Evolutionary conservation across 2,329 filamentous ascomycete genomes (phyloP).

Genomic region (Fusarium goolgardi): DNA sequence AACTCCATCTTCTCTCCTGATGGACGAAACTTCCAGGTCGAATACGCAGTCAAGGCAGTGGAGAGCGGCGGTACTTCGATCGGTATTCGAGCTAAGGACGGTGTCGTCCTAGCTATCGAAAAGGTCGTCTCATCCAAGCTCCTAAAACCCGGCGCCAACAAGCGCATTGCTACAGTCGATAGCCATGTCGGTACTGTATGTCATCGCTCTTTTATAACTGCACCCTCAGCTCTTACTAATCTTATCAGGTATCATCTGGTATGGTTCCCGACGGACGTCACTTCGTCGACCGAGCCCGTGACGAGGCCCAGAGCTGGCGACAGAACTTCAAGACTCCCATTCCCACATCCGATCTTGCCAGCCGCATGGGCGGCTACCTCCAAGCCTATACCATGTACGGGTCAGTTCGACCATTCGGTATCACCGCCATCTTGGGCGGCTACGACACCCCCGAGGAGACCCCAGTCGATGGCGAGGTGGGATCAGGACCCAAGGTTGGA

Average conservation of each 20-base stretch:
- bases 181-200: constrained; percentile 92
- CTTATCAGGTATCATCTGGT: constrained; percentile 80
- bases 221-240: constrained; percentile 14
- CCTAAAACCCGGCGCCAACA: constrained; percentile 94
- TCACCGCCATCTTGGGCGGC: constrained; percentile 92
- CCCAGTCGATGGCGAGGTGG: constrained; percentile 91
- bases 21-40: constrained; percentile 98
- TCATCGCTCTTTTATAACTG: constrained; percentile 31
- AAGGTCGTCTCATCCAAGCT: constrained; percentile 97
- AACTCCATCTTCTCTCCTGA: constrained; percentile 99
- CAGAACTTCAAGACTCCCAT: constrained; percentile 95
- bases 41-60: constrained; percentile 98
- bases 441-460: constrained; percentile 90
- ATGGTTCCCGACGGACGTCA: constrained; percentile 95
- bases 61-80: constrained; percentile 97
- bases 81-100: constrained; percentile 96
- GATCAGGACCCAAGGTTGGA: constrained; percentile 79
- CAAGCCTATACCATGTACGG: constrained; percentile 98
- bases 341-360: constrained; percentile 85
- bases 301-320: constrained; percentile 93
- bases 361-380: constrained; percentile 93
- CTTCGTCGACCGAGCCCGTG: constrained; percentile 92
- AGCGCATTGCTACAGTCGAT: constrained; percentile 95
- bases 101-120: constrained; percentile 94
- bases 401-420: constrained; percentile 94